phyloP scores from a whole-genome alignment of 148 eudicot genomes.

The Arbutus unedo region DNA sequence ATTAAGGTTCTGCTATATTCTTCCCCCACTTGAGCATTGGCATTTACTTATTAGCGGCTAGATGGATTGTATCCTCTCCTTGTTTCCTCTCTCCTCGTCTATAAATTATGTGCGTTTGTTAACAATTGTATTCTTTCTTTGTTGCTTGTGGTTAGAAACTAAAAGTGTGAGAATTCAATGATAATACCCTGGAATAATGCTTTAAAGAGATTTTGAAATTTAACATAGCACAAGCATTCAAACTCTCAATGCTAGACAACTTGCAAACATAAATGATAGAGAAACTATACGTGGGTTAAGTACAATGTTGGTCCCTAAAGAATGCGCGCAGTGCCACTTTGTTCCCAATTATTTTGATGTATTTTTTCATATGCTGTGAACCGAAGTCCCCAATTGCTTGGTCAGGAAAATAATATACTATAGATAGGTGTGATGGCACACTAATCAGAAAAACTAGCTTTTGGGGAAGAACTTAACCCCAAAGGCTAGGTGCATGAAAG shows the following conservation, averaged over 20 bases:
- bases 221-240: neutral
- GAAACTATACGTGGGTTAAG: neutral
- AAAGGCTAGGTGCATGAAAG: neutral
- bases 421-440: neutral
- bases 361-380: too few species aligned
- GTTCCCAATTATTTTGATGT: too few species aligned
- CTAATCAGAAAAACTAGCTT: neutral
- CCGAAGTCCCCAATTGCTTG: too few species aligned
- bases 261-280: neutral
- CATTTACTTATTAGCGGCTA: neutral
- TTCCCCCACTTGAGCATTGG: slow-evolving; percentile 11
- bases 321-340: too few species aligned
- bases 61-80: slow-evolving; percentile 1
- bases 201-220: neutral
- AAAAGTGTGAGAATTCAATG: neutral
- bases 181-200: neutral
- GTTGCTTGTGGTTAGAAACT: neutral
- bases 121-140: neutral
- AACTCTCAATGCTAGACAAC: slow-evolving; percentile 1
- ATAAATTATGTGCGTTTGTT: neutral
- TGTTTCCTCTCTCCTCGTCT: neutral
- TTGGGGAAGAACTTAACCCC: neutral
- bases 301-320: neutral
- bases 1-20: slow-evolving; percentile 60
- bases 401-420: too few species aligned